Conservation (phyloP, 2,329 filamentous ascomycete species). For the Raffaelea albimanens region DNA sequence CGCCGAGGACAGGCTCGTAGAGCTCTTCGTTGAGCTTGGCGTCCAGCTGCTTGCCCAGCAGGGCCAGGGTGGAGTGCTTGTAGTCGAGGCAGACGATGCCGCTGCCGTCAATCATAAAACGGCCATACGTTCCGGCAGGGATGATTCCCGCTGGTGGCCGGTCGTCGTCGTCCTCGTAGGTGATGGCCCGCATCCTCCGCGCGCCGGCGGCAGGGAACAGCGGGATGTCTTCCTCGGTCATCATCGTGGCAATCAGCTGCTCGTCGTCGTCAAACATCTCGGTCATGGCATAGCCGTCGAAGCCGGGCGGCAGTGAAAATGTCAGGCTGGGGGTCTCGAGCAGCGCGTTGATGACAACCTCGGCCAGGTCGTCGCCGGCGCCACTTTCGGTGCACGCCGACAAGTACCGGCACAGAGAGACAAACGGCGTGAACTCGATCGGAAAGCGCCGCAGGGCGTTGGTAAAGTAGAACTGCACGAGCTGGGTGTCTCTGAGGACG, state of each 20-base stretch:
- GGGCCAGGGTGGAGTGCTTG: constrained; percentile 67
- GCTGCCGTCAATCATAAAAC: constrained; percentile 68
- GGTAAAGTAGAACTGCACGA: constrained; percentile 53
- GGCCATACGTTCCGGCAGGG: constrained; percentile 55
- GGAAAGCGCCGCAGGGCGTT: constrained; percentile 72
- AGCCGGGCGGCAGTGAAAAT: constrained; percentile 61
- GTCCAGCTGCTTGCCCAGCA: constrained; percentile 68
- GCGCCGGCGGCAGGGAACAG: constrained; percentile 46
- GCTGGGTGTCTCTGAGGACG: constrained; percentile 43
- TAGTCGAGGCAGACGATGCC: constrained; percentile 71
- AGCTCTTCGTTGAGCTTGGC: constrained; percentile 51
- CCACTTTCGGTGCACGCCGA: constrained; percentile 36
- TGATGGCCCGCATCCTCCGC: constrained; percentile 30
- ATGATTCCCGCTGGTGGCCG: constrained; percentile 41
- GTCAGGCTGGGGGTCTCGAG: constrained; percentile 66
- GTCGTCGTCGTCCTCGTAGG: not conserved
- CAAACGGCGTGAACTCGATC: constrained; percentile 72
- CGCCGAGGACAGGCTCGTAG: constrained; percentile 41
- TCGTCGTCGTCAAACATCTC: constrained; percentile 76
- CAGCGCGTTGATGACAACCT: constrained; percentile 52
- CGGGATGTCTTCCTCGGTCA: constrained; percentile 53
- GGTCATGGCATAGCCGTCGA: constrained; percentile 65
- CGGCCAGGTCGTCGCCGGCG: constrained; percentile 25
- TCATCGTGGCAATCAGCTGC: constrained; percentile 56
- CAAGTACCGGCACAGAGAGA: constrained; percentile 53